phyloP scores from a whole-genome alignment of 208 protist genomes.

The Histomonas meleagridis region DNA sequence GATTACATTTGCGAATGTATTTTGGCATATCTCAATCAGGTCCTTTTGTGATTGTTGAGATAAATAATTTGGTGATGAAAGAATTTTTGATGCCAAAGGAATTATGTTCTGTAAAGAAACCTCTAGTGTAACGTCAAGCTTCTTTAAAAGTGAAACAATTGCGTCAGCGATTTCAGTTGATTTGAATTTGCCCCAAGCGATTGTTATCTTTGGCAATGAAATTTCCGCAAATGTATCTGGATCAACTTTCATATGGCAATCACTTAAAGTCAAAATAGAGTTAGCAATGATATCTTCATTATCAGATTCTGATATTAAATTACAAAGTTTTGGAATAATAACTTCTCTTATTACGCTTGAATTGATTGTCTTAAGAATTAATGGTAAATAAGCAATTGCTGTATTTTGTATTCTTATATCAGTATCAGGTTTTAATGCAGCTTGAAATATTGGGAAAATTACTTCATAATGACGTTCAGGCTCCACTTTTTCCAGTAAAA shows the following conservation, averaged over 20 bases:
- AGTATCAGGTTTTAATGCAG: background rate
- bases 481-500: background rate
- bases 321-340: background rate
- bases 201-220: background rate
- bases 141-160: too few relatives aligned
- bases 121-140: too few relatives aligned
- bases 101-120: too few relatives aligned
- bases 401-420: background rate
- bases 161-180: too few relatives aligned
- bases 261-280: background rate
- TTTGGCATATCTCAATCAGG: too few relatives aligned
- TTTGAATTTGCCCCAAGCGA: too few relatives aligned
- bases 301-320: background rate
- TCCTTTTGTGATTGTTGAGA: too few relatives aligned
- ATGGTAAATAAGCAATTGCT: background rate
- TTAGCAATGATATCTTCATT: background rate
- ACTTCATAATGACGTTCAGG: background rate
- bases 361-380: background rate
- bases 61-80: too few relatives aligned
- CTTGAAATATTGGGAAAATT: background rate
- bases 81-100: too few relatives aligned
- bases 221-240: background rate
- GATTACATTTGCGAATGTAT: too few relatives aligned
- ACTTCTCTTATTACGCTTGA: background rate
- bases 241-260: background rate